A percentile compares a stretch with the other conserved stretches of the same genome.
Conservation (phyloP, 129 eudicot species). For the Pulicaria dysenterica region DNA sequence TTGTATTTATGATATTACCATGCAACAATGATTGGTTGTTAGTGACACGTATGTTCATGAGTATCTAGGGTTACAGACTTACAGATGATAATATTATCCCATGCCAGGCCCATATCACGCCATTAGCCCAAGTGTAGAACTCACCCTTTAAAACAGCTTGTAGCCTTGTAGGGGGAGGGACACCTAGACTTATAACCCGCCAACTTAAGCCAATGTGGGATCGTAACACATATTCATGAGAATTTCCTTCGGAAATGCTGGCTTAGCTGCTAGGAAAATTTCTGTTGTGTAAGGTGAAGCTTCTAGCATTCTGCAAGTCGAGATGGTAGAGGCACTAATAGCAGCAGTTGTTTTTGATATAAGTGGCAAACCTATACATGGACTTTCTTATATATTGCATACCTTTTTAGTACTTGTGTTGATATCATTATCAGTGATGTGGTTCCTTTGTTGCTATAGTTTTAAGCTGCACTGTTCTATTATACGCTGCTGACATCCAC, state of each 20-base stretch:
- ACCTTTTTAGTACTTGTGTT: conserved; percentile 18
- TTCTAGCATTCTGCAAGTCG: conserved; percentile 1
- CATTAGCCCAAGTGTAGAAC: too few relatives aligned
- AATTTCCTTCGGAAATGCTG: background rate
- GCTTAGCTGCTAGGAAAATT: background rate
- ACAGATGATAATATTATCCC: too few relatives aligned
- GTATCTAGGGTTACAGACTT: background rate
- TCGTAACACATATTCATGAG: background rate
- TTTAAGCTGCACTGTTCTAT: conserved; percentile 16
- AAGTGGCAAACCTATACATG: background rate
- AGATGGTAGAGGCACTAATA: conserved; percentile 15
- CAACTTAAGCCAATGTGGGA: background rate
- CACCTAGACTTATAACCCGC: too few relatives aligned
- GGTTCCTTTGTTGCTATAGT: background rate
- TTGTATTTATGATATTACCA: too few relatives aligned
- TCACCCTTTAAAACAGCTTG: too few relatives aligned
- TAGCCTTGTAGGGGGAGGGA: too few relatives aligned
- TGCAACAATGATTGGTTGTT: background rate
- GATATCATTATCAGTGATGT: background rate
- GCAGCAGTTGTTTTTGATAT: background rate
- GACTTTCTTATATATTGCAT: conserved; percentile 10
- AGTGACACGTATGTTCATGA: conserved; percentile 7
- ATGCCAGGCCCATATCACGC: too few relatives aligned
- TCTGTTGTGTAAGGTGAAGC: conserved; percentile 2
- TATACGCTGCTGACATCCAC: conserved; percentile 15